These are phyloP conservation scores for Ogataea methanolica DNA, from an alignment of 805 yeast species.

Conservation along the genomic window DNA sequence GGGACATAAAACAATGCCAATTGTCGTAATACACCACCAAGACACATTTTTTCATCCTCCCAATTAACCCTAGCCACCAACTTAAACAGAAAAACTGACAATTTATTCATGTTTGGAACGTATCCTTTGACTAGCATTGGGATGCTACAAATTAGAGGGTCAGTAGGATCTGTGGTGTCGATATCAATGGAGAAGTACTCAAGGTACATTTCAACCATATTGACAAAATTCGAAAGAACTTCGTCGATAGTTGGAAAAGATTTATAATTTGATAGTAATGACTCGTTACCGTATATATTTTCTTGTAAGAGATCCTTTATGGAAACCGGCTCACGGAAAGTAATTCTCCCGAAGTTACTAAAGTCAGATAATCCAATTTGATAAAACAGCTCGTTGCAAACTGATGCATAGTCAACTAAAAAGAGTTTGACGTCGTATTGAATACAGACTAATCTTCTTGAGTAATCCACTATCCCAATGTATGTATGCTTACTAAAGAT, in stretches of 20 bases:
- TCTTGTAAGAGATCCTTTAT: slow-evolving; percentile 33
- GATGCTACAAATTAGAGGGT: slow-evolving; percentile 40
- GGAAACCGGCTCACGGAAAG: slow-evolving; percentile 31
- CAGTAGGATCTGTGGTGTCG: slow-evolving; percentile 26
- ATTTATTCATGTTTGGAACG: slow-evolving; percentile 54
- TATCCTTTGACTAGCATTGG: slow-evolving; percentile 70
- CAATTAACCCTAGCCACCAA: slow-evolving; percentile 59
- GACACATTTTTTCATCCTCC: slow-evolving; percentile 63
- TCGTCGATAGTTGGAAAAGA: slow-evolving; percentile 12
- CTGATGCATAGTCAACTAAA: slow-evolving; percentile 74
- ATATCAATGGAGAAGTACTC: slow-evolving; percentile 71
- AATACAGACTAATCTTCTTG: slow-evolving; percentile 68
- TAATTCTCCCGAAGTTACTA: slow-evolving; percentile 69
- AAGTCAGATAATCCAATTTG: slow-evolving; percentile 77
- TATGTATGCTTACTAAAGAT: slow-evolving; percentile 65
- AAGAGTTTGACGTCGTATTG: slow-evolving; percentile 78
- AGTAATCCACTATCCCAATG: slow-evolving; percentile 78
- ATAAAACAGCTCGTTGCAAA: slow-evolving; percentile 68
- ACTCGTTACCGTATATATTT: slow-evolving; percentile 29
- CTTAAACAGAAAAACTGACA: slow-evolving; percentile 63
- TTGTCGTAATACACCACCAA: slow-evolving; percentile 60
- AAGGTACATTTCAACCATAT: slow-evolving; percentile 69
- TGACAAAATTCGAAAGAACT: slow-evolving; percentile 12
- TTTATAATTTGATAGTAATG: slow-evolving; percentile 4
- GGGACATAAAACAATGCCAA: slow-evolving; percentile 75